These are phyloP conservation scores for Persicaria tinctoria DNA, from an alignment of 148 eudicot genomes.

Conservation along the genomic window DNA sequence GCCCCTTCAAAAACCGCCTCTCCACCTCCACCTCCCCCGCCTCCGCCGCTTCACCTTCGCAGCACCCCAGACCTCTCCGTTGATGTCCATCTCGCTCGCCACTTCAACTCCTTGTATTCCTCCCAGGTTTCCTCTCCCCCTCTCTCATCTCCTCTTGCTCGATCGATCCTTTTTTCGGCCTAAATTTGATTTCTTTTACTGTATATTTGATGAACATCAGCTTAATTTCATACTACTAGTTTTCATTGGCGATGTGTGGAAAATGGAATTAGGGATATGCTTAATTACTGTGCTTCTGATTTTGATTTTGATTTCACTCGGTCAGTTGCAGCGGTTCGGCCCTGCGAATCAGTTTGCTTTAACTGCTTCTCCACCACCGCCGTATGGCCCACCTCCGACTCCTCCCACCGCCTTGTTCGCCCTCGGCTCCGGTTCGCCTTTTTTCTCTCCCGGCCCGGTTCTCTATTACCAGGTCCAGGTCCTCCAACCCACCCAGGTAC, in stretches of 20 bases:
- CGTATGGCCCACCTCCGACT: background rate
- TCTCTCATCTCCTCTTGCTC: background rate
- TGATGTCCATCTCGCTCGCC: background rate
- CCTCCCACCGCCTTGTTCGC: background rate
- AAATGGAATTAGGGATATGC: too few species aligned
- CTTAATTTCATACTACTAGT: too few species aligned
- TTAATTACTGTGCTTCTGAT: too few species aligned
- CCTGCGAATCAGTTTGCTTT: background rate
- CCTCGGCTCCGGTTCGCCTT: background rate
- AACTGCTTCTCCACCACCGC: background rate
- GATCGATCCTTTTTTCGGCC: background rate
- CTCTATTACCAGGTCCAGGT: background rate
- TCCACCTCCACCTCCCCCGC: background rate
- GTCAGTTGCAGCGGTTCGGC: conserved; percentile 8
- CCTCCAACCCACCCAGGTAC: background rate
- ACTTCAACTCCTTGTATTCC: background rate
- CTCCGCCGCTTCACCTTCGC: background rate
- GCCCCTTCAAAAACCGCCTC: background rate
- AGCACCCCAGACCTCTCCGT: background rate
- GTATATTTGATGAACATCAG: background rate
- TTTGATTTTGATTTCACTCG: background rate
- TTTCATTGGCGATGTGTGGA: too few species aligned
- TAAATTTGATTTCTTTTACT: background rate
- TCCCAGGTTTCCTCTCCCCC: background rate
- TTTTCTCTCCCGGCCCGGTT: background rate